Evolutionary conservation across 345 rosid species (phyloP).

Genomic region (Eucalyptus polybractea): DNA sequence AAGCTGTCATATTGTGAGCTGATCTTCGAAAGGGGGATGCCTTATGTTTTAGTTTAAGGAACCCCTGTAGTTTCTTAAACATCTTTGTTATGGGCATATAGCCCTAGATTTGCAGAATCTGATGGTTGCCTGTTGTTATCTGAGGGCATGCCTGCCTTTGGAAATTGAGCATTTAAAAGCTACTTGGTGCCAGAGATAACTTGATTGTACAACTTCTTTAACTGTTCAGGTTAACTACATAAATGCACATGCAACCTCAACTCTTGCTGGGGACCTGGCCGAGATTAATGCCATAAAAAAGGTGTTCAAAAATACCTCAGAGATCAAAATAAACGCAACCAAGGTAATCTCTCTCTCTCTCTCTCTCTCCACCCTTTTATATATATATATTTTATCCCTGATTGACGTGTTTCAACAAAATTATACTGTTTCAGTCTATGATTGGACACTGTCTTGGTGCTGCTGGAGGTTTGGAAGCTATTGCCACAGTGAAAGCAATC

Average conservation of each 20-base stretch:
- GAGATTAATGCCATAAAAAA: constrained; percentile 94
- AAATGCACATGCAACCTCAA: constrained; percentile 97
- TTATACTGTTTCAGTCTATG: constrained; percentile 57
- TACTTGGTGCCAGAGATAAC: neutral
- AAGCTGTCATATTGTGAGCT: neutral
- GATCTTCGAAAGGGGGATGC: neutral
- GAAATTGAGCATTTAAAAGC: neutral
- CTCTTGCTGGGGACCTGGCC: constrained; percentile 97
- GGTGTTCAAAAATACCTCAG: constrained; percentile 79
- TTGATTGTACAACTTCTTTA: neutral
- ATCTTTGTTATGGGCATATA: neutral
- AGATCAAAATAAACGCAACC: constrained; percentile 88
- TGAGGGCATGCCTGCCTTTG: neutral
- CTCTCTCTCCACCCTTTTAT: neutral
- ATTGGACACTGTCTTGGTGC: constrained; percentile 99
- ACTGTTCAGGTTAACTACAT: constrained; percentile 80
- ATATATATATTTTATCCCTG: neutral
- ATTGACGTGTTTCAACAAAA: neutral
- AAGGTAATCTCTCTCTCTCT: constrained; percentile 40
- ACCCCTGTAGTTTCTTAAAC: neutral
- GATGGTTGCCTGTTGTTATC: neutral
- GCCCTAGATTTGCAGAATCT: neutral
- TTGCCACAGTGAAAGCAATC: constrained; percentile 81
- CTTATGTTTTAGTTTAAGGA: neutral
- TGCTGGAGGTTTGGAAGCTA: constrained; percentile 96